Evolutionary conservation across 2,329 filamentous ascomycete species (phyloP), one percentile per base, ranked within the genome.

Genomic region (Sporothrix brasiliensis): DNA sequence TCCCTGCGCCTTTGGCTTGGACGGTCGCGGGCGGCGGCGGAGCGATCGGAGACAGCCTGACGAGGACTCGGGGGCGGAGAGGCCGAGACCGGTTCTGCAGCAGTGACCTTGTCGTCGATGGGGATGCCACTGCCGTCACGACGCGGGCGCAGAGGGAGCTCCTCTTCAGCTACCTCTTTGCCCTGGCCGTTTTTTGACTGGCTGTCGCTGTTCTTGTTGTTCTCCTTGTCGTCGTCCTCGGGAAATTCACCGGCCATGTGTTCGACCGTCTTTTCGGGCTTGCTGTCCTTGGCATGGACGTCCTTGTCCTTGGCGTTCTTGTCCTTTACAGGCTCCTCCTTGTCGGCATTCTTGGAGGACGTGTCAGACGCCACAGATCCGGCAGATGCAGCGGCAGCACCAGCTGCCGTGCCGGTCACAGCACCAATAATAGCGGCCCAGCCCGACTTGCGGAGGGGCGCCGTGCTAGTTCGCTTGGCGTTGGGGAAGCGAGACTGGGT

Each of bases 381-480:
- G 27, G 52, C 49, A 2, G 74, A 75, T 9, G 74, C 41, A 14
- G 5, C 41, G 41, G 13, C 41, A 44, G 41, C 77, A 39, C 76
- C 76, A 11, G 76, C 79, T 5, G 75, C 76, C 9, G 76, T 83
- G 39, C 81, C 80, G 2, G 82, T 79, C 65, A 87, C 79, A 19
- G 84, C 84, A 47, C 83, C 83, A 54, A 85, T 82, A 60, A 88
- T 80, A 47, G 82, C 81, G 34, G 83, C 84, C 87, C 87, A 88
- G 63, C 81, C 80, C 65, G 79, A 82, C 58, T 80, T 79, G 27
- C 63, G 34, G 39, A 68, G 56, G 4, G 67, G 68, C 16, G 52
- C 60, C 6, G 70, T 71, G 70, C 70, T 72, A 1, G 67, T 69
- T 3, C 68, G 61, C 77, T 79, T 82, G 68, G 78, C 79, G 16